A percentile compares a stretch with the other conserved stretches of the same genome.
phyloP scores from a whole-genome alignment of 2,329 filamentous ascomycete species.

The Xylaria sp. region DNA sequence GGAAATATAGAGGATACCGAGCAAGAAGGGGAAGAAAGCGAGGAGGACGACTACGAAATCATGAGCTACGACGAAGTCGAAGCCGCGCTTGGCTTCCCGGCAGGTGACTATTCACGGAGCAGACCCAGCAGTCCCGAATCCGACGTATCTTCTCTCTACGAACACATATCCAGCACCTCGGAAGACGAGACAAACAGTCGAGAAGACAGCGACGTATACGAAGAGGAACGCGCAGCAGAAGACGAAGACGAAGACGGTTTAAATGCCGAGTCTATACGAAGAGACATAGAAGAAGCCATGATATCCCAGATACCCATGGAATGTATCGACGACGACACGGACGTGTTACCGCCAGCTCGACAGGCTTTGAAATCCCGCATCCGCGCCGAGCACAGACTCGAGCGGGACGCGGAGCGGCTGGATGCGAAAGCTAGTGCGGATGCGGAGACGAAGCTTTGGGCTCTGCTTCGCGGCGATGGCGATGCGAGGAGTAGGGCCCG shows the following conservation, averaged over 20 bases:
- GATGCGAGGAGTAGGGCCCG: neutral
- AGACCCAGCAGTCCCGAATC: slow-evolving; percentile 11
- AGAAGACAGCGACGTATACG: slow-evolving; percentile 6
- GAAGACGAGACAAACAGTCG: slow-evolving; percentile 29
- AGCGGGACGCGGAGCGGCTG: slow-evolving; percentile 42
- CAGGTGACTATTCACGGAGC: neutral
- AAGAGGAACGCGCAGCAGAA: slow-evolving; percentile 34
- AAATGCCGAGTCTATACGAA: slow-evolving; percentile 29
- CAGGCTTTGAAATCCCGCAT: slow-evolving; percentile 40
- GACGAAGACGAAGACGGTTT: slow-evolving; percentile 25
- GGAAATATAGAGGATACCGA: slow-evolving; percentile 27
- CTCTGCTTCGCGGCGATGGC: slow-evolving; percentile 36
- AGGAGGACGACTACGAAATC: slow-evolving; percentile 42
- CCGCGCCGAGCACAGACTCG: slow-evolving; percentile 44
- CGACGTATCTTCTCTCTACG: slow-evolving; percentile 6
- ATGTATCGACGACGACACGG: slow-evolving; percentile 26
- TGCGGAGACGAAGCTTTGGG: slow-evolving; percentile 47
- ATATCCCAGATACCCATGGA: slow-evolving; percentile 37
- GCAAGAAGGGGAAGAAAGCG: slow-evolving; percentile 35
- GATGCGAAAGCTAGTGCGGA: slow-evolving; percentile 39
- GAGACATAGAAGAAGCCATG: slow-evolving; percentile 47
- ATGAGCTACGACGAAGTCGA: slow-evolving; percentile 61
- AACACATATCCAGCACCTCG: slow-evolving; percentile 22
- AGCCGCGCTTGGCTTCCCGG: slow-evolving; percentile 49
- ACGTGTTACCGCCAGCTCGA: slow-evolving; percentile 32